phyloP scores from a whole-genome alignment of 2,329 filamentous ascomycete genomes.

The Septoria linicola region DNA sequence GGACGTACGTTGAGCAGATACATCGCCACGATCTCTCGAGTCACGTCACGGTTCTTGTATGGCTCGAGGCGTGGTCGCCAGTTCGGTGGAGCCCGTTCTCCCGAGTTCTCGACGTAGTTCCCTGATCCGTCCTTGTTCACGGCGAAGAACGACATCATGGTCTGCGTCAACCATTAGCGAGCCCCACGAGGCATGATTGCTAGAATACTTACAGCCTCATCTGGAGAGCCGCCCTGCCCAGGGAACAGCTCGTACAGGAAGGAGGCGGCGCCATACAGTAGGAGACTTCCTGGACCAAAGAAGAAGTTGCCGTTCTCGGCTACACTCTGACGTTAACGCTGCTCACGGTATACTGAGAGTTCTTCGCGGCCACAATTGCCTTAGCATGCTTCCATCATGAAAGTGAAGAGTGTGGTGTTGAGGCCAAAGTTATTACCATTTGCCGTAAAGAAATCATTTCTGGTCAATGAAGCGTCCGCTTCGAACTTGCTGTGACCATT shows the following conservation, averaged over 20 bases:
- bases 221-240: conserved; percentile 34
- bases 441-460: conserved; percentile 40
- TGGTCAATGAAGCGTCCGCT: conserved; percentile 41
- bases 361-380: conserved; percentile 39
- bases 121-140: conserved; percentile 39
- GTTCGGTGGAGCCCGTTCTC: conserved; percentile 43
- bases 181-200: too few species aligned
- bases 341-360: conserved; percentile 36
- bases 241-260: conserved; percentile 48
- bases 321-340: conserved; percentile 43
- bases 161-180: too few species aligned
- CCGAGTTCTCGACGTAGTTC: conserved; percentile 40
- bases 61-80: conserved; percentile 32
- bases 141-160: conserved; percentile 44
- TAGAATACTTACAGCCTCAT: too few species aligned
- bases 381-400: conserved; percentile 39
- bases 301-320: conserved; percentile 45
- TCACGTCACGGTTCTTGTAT: conserved; percentile 41
- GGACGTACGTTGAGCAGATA: conserved; percentile 35
- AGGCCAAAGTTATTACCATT: conserved; percentile 43
- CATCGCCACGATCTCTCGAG: conserved; percentile 42
- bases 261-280: conserved; percentile 45
- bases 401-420: conserved; percentile 44
- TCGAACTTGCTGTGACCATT: conserved; percentile 47
- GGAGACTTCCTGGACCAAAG: conserved; percentile 43